phyloP scores from a whole-genome alignment of 2,329 filamentous ascomycete species.

The Geosmithia morbida region DNA sequence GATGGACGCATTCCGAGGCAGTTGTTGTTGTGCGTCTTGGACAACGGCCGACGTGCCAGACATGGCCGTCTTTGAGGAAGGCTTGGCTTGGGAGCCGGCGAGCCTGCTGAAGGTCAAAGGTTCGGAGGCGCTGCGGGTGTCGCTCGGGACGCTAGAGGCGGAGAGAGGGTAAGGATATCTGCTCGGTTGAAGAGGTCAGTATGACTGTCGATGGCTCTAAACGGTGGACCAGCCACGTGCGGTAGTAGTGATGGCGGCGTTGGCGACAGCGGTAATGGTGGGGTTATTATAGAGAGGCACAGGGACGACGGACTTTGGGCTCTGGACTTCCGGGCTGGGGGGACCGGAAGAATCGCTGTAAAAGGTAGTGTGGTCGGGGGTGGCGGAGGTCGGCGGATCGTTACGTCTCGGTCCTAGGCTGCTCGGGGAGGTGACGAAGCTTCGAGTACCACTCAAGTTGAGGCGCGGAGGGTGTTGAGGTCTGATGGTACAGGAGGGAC shows the following conservation, averaged over 20 bases:
- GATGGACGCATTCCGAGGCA: conserved; percentile 70
- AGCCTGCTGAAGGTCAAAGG: conserved; percentile 24
- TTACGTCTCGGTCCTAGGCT: background rate
- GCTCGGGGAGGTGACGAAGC: background rate
- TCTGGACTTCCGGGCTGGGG: conserved; percentile 15
- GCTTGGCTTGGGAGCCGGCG: conserved; percentile 10
- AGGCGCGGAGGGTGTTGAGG: background rate
- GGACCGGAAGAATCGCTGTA: conserved; percentile 21
- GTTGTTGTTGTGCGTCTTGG: conserved; percentile 16
- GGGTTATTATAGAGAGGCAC: background rate
- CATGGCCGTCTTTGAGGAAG: conserved; percentile 25
- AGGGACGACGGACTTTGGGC: conserved; percentile 14
- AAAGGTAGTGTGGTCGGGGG: conserved; percentile 15
- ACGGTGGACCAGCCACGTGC: background rate
- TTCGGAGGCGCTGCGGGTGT: conserved; percentile 28
- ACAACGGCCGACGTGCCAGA: conserved; percentile 27
- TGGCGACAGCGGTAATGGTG: too few relatives aligned
- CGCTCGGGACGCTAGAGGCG: conserved; percentile 27
- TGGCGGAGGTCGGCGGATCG: conserved; percentile 7
- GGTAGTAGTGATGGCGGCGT: background rate
- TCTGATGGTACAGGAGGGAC: background rate
- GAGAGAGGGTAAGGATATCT: conserved; percentile 8
- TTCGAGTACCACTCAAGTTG: background rate
- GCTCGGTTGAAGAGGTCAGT: background rate
- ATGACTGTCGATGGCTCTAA: background rate